phyloP scores from a whole-genome alignment of 108 stramenopile species.

The Nitzschia sp. region DNA sequence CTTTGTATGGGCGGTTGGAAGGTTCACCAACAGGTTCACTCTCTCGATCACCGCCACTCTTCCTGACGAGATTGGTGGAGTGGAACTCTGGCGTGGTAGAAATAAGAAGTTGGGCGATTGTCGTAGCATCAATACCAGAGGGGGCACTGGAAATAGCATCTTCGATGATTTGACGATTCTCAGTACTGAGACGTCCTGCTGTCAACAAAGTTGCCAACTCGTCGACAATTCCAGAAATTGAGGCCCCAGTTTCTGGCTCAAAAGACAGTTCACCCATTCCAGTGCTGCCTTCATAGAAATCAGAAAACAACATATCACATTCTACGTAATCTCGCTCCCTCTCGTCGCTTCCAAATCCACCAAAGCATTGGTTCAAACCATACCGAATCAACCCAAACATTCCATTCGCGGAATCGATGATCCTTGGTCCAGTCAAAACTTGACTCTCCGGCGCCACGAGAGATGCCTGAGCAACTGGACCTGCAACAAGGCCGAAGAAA shows the following conservation, averaged over 20 bases:
- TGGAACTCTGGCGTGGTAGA: conserved; percentile 57
- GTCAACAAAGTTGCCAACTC: conserved; percentile 47
- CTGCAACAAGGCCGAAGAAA: no score
- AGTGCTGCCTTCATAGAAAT: background rate
- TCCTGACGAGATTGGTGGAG: conserved; percentile 30
- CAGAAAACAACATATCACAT: background rate
- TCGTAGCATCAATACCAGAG: background rate
- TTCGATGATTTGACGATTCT: conserved; percentile 8
- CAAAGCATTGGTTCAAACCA: no score
- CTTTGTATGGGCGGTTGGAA: conserved; percentile 44
- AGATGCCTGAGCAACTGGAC: no score
- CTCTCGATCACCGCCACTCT: conserved; percentile 19
- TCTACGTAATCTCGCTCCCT: background rate
- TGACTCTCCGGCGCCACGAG: no score
- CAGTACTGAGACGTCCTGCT: conserved; percentile 7
- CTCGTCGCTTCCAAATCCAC: background rate
- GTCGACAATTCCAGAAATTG: conserved; percentile 28
- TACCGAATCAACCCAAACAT: no score
- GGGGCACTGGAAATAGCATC: conserved; percentile 3
- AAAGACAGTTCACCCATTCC: background rate
- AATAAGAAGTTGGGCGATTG: conserved; percentile 37
- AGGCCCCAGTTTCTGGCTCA: background rate
- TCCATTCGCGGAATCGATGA: no score
- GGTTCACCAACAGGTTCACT: conserved; percentile 2
- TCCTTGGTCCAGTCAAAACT: no score